These are phyloP conservation scores for Salix viminalis DNA, from an alignment of 345 rosid genomes.

Conservation along the genomic window DNA sequence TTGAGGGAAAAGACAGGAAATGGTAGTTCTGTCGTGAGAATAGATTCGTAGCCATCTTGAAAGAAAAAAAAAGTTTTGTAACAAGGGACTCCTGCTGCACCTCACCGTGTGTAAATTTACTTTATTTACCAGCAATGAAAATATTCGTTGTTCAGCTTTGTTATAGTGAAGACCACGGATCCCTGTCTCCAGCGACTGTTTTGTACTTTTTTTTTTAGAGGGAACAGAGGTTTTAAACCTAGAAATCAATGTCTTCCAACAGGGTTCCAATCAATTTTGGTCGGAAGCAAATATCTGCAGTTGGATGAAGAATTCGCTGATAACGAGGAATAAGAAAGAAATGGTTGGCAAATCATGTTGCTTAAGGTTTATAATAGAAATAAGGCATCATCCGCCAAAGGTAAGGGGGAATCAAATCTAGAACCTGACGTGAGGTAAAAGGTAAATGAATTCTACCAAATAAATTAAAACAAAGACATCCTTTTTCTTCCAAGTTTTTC, in stretches of 20 bases:
- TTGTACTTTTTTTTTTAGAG: background rate
- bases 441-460: background rate
- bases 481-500: background rate
- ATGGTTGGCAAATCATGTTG: too few relatives aligned
- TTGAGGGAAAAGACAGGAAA: background rate
- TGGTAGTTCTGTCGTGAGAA: background rate
- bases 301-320: background rate
- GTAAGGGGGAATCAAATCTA: background rate
- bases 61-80: background rate
- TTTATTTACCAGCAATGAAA: background rate
- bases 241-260: background rate
- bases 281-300: background rate
- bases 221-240: background rate
- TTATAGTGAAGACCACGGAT: background rate
- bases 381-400: too few relatives aligned
- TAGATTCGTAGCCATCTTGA: background rate
- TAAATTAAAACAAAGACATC: background rate
- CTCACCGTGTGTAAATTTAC: background rate
- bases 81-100: background rate
- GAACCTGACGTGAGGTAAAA: background rate
- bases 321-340: background rate
- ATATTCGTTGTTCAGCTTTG: background rate
- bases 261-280: background rate
- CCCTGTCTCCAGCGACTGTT: background rate
- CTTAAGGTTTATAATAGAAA: too few relatives aligned